Evolutionary conservation across 106 monocot genomes (phyloP).

Genomic region (Apostasia shenzhenica): DNA sequence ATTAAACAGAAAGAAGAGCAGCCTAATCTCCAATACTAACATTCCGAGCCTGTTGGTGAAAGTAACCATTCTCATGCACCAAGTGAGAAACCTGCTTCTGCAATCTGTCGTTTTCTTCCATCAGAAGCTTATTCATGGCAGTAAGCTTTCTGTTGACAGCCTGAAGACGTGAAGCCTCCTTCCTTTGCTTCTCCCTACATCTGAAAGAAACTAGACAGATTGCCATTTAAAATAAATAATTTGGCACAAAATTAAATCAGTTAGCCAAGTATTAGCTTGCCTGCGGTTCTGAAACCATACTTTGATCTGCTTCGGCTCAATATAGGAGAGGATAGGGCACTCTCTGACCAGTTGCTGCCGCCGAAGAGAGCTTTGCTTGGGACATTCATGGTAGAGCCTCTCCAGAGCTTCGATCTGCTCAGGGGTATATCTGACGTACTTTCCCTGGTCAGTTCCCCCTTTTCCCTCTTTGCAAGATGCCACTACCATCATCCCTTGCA

Average conservation of each 20-base stretch:
- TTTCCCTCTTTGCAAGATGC: conserved; percentile 40
- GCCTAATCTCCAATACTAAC: conserved; percentile 12
- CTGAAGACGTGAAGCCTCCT: conserved; percentile 62
- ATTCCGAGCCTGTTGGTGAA: conserved; percentile 42
- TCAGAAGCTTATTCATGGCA: conserved; percentile 77
- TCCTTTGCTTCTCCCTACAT: conserved; percentile 73
- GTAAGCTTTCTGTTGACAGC: conserved; percentile 55
- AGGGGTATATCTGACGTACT: conserved; percentile 67
- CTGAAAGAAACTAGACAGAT: conserved; percentile 11
- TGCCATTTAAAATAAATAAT: background rate
- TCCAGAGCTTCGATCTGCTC: conserved; percentile 78
- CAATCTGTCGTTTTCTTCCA: conserved; percentile 77
- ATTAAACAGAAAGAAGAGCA: background rate
- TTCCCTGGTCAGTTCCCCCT: conserved; percentile 37
- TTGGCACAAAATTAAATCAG: background rate
- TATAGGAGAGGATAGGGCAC: conserved; percentile 60
- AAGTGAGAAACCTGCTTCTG: conserved; percentile 77
- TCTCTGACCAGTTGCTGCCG: conserved; percentile 68
- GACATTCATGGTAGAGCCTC: conserved; percentile 66
- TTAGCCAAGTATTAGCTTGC: conserved; percentile 8
- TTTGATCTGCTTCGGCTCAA: conserved; percentile 80
- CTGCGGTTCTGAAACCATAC: conserved; percentile 85
- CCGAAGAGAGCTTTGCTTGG: conserved; percentile 60
- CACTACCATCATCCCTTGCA: conserved; percentile 24
- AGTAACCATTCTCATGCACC: conserved; percentile 57